Percentiles rank a stretch among this genome's conserved stretches.
Conservation (phyloP, 23 red algal genomes). For the Gracilaria gracilis region DNA sequence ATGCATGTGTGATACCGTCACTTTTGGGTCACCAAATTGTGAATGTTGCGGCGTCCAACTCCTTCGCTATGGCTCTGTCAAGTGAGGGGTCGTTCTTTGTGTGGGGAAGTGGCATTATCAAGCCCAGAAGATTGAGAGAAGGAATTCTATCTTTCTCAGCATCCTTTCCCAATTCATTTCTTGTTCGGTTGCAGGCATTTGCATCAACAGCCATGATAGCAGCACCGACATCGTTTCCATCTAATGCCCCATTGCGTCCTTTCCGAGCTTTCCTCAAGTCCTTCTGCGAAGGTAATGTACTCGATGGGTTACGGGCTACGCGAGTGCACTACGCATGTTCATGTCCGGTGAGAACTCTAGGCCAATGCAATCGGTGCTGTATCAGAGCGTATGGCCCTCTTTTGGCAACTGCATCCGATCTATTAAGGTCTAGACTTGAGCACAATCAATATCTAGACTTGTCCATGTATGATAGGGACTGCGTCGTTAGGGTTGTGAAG, state of each 20-base stretch:
- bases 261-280: conserved; percentile 22
- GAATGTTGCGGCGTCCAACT: conserved; percentile 7
- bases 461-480: neutral
- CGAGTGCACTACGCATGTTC: conserved; percentile 24
- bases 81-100: conserved; percentile 15
- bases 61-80: conserved; percentile 9
- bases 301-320: neutral
- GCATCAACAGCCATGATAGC: conserved; percentile 11
- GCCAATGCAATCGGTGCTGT: neutral
- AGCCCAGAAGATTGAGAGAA: conserved; percentile 13
- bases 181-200: conserved; percentile 1
- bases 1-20: conserved; percentile 13
- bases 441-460: neutral
- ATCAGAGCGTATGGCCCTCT: conserved; percentile 2
- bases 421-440: neutral
- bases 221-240: neutral
- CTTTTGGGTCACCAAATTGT: conserved; percentile 24
- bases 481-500: conserved; percentile 6
- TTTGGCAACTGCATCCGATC: neutral
- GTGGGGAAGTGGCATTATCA: conserved; percentile 9
- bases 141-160: neutral
- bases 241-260: neutral
- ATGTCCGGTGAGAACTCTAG: neutral
- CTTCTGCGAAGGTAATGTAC: conserved; percentile 15
- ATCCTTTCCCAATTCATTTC: neutral